A percentile compares a stretch with the other conserved stretches of the same genome.
These are phyloP conservation scores for Ballota nigra DNA, from an alignment of 257 asterid genomes.

Conservation along the genomic window DNA sequence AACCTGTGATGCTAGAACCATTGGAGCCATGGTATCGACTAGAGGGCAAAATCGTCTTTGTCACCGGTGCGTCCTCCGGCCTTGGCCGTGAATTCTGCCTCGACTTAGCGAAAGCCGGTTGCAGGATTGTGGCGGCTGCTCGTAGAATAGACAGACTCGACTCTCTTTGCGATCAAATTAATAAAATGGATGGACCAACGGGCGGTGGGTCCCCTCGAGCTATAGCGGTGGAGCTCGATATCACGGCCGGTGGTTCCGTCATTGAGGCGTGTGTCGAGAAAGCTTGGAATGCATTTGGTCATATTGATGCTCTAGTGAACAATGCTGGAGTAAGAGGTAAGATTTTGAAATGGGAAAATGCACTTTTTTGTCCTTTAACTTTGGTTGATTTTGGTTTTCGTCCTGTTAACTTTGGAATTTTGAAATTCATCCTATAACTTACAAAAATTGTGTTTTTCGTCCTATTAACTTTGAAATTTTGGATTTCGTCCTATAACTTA, in stretches of 20 bases:
- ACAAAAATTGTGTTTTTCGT: too few relatives aligned
- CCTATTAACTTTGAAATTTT: too few relatives aligned
- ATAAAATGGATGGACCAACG: not conserved
- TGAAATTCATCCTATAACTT: too few relatives aligned
- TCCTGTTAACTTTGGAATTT: too few relatives aligned
- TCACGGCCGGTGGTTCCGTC: not conserved
- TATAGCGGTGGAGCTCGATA: slow-evolving; percentile 24
- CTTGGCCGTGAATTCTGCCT: slow-evolving; percentile 28
- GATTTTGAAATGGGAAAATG: too few relatives aligned
- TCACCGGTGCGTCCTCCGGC: slow-evolving; percentile 28
- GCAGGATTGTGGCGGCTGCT: slow-evolving; percentile 15
- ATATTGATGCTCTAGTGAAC: slow-evolving; percentile 22
- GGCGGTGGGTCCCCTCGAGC: not conserved
- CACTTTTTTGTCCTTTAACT: too few relatives aligned
- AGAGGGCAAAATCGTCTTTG: slow-evolving; percentile 19
- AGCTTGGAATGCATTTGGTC: slow-evolving; percentile 31
- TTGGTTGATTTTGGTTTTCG: too few relatives aligned
- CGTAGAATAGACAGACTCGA: slow-evolving; percentile 8
- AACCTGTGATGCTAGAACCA: too few relatives aligned
- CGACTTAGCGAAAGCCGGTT: slow-evolving; percentile 25
- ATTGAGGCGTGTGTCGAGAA: not conserved
- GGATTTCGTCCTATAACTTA: too few relatives aligned
- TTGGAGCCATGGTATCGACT: slow-evolving; percentile 29
- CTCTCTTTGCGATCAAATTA: slow-evolving; percentile 21
- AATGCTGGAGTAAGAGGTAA: slow-evolving; percentile 13